Conservation (phyloP, 441 rosid genomes). For the Erodium chrysanthum region DNA sequence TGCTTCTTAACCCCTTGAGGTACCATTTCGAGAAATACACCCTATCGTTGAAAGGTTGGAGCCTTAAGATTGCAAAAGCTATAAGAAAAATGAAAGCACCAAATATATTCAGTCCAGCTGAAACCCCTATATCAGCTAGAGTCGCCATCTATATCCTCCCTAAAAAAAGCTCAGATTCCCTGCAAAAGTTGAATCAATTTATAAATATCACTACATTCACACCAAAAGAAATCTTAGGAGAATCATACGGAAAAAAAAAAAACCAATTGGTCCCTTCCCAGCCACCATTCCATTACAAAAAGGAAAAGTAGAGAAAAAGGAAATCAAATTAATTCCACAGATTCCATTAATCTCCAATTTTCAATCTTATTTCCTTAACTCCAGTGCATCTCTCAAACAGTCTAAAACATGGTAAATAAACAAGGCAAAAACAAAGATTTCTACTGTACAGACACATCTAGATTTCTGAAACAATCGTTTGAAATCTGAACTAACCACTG, state of each 20-base stretch:
- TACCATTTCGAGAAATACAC: slow-evolving; percentile 98
- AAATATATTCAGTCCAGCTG: slow-evolving; percentile 66
- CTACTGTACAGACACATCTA: not conserved
- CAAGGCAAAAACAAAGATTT: not conserved
- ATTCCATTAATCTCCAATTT: not conserved
- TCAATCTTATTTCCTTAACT: not conserved
- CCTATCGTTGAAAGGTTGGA: slow-evolving; percentile 90
- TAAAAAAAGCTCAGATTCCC: not conserved
- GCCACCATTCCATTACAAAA: no score
- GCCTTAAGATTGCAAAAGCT: slow-evolving; percentile 66
- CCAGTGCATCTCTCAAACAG: not conserved
- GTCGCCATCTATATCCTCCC: slow-evolving; percentile 8
- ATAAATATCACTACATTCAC: no score
- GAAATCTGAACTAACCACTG: not conserved
- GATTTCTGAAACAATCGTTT: not conserved
- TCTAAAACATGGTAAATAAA: not conserved
- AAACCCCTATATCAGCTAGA: slow-evolving; percentile 10
- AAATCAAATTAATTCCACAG: no score
- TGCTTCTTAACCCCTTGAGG: slow-evolving; percentile 63
- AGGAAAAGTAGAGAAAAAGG: no score
- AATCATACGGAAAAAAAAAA: no score
- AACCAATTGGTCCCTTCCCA: no score
- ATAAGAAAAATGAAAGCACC: slow-evolving; percentile 62
- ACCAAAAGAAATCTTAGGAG: no score
- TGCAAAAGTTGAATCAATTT: not conserved